phyloP scores from a whole-genome alignment of 306 rosid species.

The Pachyrhizus erosus region DNA sequence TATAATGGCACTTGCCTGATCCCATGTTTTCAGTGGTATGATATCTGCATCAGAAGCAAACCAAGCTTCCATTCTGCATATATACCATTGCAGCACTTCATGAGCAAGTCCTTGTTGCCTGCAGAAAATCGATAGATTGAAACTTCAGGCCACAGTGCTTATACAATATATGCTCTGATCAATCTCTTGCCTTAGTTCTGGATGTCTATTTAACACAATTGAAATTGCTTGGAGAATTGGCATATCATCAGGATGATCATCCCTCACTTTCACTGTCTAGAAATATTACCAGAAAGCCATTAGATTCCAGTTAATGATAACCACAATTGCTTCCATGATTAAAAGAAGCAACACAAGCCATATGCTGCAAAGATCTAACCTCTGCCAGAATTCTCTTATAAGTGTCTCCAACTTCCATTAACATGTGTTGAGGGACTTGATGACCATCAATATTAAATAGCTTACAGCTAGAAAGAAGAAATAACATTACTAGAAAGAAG shows the following conservation, averaged over 20 bases:
- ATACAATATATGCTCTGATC: slow-evolving; percentile 2
- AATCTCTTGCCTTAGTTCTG: slow-evolving; percentile 60
- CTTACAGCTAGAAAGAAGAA: slow-evolving; percentile 45
- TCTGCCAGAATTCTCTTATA: slow-evolving; percentile 73
- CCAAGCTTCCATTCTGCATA: slow-evolving; percentile 90
- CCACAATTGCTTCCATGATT: not conserved
- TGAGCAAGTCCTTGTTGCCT: slow-evolving; percentile 76
- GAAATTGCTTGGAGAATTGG: slow-evolving; percentile 63
- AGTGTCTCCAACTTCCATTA: slow-evolving; percentile 74
- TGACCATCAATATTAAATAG: slow-evolving; percentile 68
- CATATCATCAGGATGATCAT: slow-evolving; percentile 66
- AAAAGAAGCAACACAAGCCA: slow-evolving; percentile 1
- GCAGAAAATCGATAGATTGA: slow-evolving; percentile 34
- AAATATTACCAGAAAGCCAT: slow-evolving; percentile 16
- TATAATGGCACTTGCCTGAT: slow-evolving; percentile 53
- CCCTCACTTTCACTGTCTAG: slow-evolving; percentile 71
- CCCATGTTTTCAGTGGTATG: slow-evolving; percentile 78
- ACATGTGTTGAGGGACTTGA: slow-evolving; percentile 75
- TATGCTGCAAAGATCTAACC: slow-evolving; percentile 50
- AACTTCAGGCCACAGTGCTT: slow-evolving; percentile 22
- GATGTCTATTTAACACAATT: slow-evolving; percentile 64
- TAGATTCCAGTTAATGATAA: slow-evolving; percentile 30
- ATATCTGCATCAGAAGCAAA: slow-evolving; percentile 85
- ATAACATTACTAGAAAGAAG: slow-evolving; percentile 49
- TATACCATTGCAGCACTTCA: slow-evolving; percentile 75